Evolutionary conservation across 1,284 basidiomycete species (phyloP), one percentile per base, ranked within the genome.

Genomic region (Ustilago hordei): DNA sequence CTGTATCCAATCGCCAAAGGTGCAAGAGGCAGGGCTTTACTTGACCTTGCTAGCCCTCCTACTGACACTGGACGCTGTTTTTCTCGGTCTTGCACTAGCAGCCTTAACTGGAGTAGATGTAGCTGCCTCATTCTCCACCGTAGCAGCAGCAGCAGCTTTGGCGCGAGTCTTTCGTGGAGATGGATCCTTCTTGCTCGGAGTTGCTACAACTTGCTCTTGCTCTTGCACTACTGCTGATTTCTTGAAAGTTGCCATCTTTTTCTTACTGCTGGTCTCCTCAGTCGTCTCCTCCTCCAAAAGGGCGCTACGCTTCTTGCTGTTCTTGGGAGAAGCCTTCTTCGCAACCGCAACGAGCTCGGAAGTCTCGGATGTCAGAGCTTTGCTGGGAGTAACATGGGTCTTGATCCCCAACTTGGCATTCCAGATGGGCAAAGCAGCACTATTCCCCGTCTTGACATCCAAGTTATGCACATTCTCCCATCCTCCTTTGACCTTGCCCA

Each of bases 381-480:
- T 11, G 8, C 48, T 34, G 32, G 65, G 45, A 1, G 64, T 56
- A 12, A 66, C 61, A 19, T 69, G 67, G 8, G 67, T 75, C 54
- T 64, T 71, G 7, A 78, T 88, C 55, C 91, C 90, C n/a, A 95
- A 87, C 13, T 88, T 87, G 82, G 92, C 93, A 50, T 89, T 91
- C 94, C 95, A 99, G 79, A 99, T 91, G 1, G 96, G 96, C 35
- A 99, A 87, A 73, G 92, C 91, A n/a, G 91, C 89, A 58, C 92
- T 93, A 19, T 90, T 90, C 76, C 91, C 93, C 3, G 95, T 97
- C 88, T 99, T 99, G 88, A 99, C 91, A 78, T 95, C 90, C 34
- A 99, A 87, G 69, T 91, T 92, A 82, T 97, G 94, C 55, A 99
- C 89, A 85, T 98, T 98, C 64, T 93, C 91, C 95, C 95, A 98